phyloP scores from a whole-genome alignment of 2,329 filamentous ascomycete species.

The Camillea tinctor region DNA sequence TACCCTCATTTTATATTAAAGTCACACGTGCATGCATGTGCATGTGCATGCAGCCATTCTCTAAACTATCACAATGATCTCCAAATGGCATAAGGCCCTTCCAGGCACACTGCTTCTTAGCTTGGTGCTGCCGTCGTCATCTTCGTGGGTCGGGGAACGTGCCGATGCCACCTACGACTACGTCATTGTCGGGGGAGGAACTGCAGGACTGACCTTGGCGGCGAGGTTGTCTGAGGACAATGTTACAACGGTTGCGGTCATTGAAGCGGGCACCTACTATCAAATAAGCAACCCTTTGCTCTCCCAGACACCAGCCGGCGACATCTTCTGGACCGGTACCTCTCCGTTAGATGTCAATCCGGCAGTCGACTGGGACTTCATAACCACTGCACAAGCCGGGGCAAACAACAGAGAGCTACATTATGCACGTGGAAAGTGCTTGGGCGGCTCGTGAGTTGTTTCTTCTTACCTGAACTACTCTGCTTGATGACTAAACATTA shows the following conservation, averaged over 20 bases:
- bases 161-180: slow-evolving; percentile 5
- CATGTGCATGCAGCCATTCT: too few relatives aligned
- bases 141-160: too few relatives aligned
- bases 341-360: background rate
- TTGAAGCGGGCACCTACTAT: slow-evolving; percentile 9
- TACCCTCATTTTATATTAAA: too few relatives aligned
- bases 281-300: slow-evolving; percentile 4
- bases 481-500: too few relatives aligned
- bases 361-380: slow-evolving; percentile 6
- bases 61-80: too few relatives aligned
- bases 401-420: slow-evolving; percentile 1
- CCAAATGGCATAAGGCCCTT: too few relatives aligned
- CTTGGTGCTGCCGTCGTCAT: too few relatives aligned
- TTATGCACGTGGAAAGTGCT: slow-evolving; percentile 9
- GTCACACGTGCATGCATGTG: too few relatives aligned
- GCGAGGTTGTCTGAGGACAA: slow-evolving; percentile 4
- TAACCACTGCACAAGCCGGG: slow-evolving; percentile 3
- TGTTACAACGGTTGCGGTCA: slow-evolving; percentile 7
- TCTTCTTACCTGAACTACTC: too few relatives aligned
- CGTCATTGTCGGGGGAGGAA: slow-evolving; percentile 9
- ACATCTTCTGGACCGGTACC: too few relatives aligned
- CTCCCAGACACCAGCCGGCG: slow-evolving; percentile 1
- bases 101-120: too few relatives aligned
- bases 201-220: slow-evolving; percentile 6
- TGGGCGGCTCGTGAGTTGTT: slow-evolving; percentile 9